Evolutionary conservation across 768 basidiomycete genomes (phyloP).

Genomic region (Russula abietina): DNA sequence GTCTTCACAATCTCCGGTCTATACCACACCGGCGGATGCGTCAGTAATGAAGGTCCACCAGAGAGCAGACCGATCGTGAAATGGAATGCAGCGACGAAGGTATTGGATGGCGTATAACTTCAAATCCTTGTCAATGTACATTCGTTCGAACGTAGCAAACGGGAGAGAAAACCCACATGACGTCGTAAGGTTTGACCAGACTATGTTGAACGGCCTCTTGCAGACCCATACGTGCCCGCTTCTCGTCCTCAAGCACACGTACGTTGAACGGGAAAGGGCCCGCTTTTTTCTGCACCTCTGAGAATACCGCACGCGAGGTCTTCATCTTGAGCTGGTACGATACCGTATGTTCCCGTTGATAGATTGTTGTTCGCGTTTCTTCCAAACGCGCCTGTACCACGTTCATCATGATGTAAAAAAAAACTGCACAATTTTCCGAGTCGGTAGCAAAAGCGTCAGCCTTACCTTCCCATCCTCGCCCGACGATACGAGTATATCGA

Average conservation of each 20-base stretch:
- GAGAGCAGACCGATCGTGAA: slow-evolving; percentile 93
- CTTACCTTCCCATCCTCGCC: slow-evolving; percentile 86
- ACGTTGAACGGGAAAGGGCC: slow-evolving; percentile 98
- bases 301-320: slow-evolving; percentile 92
- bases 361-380: slow-evolving; percentile 87
- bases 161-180: slow-evolving; percentile 55
- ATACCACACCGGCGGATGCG: slow-evolving; percentile 89
- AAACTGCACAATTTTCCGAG: not conserved
- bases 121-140: slow-evolving; percentile 8
- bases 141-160: not conserved
- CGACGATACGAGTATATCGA: slow-evolving; percentile 85
- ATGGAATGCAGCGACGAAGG: slow-evolving; percentile 92
- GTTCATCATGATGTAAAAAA: not conserved
- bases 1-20: slow-evolving; percentile 86
- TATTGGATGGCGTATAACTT: slow-evolving; percentile 75
- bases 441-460: not conserved
- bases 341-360: slow-evolving; percentile 78
- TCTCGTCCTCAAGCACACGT: slow-evolving; percentile 91
- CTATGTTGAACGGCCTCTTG: slow-evolving; percentile 94
- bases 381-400: slow-evolving; percentile 69
- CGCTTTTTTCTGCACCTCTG: slow-evolving; percentile 96
- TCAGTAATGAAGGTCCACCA: slow-evolving; percentile 81
- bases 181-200: slow-evolving; percentile 91
- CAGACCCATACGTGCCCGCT: slow-evolving; percentile 89
- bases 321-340: slow-evolving; percentile 98